These are phyloP conservation scores for Chaetomium fimeti DNA, from an alignment of 495 filamentous ascomycete species.

Conservation along the genomic window DNA sequence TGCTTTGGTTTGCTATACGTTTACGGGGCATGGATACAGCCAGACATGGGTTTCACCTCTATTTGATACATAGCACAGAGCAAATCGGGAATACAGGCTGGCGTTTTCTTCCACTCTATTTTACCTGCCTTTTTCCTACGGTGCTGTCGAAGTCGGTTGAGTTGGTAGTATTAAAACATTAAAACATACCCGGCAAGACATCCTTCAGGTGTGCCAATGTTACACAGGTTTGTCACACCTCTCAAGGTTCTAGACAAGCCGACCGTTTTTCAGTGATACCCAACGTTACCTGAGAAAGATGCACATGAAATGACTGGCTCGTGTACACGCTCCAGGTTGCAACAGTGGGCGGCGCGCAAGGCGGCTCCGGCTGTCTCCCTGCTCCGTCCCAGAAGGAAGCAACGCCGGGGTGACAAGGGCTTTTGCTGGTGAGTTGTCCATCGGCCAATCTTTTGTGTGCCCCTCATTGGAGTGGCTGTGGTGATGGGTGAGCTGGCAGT, in stretches of 20 bases:
- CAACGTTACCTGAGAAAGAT: no score
- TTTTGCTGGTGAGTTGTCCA: not conserved
- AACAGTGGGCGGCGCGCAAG: not conserved
- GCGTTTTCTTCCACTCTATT: not conserved
- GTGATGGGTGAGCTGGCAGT: slow-evolving; percentile 18
- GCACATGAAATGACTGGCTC: no score
- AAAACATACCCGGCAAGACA: no score
- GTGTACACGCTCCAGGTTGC: no score
- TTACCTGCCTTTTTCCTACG: not conserved
- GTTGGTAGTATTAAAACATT: no score
- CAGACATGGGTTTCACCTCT: not conserved
- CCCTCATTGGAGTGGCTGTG: slow-evolving; percentile 3
- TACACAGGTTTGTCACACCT: no score
- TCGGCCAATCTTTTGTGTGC: not conserved
- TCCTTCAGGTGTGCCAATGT: no score
- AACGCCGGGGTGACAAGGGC: not conserved
- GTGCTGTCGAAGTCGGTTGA: no score
- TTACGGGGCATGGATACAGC: not conserved
- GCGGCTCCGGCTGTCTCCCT: not conserved
- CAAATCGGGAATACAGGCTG: not conserved
- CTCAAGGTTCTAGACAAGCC: no score
- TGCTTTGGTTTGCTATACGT: not conserved
- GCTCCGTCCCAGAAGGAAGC: no score
- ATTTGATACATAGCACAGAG: not conserved
- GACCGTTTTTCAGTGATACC: no score